Percentiles rank a stretch among this genome's conserved stretches.
These are phyloP conservation scores for Periglandula ipomoeae DNA, from an alignment of 2,329 filamentous ascomycete genomes.

Conservation along the genomic window DNA sequence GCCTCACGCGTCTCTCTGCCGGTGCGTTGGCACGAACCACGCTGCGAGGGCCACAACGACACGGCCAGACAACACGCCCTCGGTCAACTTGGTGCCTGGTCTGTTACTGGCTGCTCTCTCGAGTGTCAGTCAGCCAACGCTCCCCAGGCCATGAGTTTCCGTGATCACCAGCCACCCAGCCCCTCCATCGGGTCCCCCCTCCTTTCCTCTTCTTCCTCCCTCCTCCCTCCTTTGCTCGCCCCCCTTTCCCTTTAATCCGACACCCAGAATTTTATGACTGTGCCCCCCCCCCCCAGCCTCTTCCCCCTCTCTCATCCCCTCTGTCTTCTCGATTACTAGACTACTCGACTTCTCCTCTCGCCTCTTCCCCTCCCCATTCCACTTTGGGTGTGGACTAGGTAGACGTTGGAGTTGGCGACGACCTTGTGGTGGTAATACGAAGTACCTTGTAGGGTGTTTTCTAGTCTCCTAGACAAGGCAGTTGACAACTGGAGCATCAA, in stretches of 20 bases:
- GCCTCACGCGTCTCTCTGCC: constrained; percentile 6
- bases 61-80: constrained; percentile 1
- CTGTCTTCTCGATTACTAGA: constrained; percentile 9
- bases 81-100: background rate
- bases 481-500: background rate
- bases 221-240: constrained; percentile 13
- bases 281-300: constrained; percentile 6
- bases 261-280: constrained; percentile 9
- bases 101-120: background rate
- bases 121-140: background rate
- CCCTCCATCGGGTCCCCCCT: constrained; percentile 14
- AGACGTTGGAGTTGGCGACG: background rate
- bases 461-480: background rate
- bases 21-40: constrained; percentile 18
- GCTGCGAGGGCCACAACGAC: constrained; percentile 12
- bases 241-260: constrained; percentile 12
- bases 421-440: background rate
- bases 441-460: background rate
- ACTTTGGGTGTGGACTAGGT: background rate
- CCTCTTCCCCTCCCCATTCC: constrained; percentile 16
- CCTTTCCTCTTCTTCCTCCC: constrained; percentile 6
- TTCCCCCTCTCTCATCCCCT: constrained; percentile 9
- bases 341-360: constrained; percentile 13
- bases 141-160: constrained; percentile 10
- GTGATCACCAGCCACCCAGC: constrained; percentile 21